A percentile compares a stretch with the other conserved stretches of the same genome.
phyloP scores from a whole-genome alignment of 2,329 filamentous ascomycete species.

The Paecilomyces fulvus region DNA sequence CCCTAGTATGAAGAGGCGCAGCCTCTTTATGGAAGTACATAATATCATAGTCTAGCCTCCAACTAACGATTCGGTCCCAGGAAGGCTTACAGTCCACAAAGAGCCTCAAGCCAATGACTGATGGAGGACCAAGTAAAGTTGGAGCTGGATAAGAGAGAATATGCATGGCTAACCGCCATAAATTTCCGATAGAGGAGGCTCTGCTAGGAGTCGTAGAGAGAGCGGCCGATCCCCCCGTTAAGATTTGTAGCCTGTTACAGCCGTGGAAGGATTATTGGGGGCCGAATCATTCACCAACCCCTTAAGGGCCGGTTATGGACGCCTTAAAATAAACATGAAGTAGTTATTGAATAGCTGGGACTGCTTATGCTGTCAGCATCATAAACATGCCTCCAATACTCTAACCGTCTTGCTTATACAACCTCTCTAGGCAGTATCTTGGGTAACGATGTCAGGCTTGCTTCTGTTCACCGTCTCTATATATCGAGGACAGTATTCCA shows the following conservation, averaged over 20 bases:
- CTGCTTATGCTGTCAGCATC: background rate
- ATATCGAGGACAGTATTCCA: background rate
- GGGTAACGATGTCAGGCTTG: background rate
- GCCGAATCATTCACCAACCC: background rate
- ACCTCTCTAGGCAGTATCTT: background rate
- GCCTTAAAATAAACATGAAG: background rate
- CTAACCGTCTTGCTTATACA: background rate
- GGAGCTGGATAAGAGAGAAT: background rate
- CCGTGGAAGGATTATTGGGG: background rate
- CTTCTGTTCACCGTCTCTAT: background rate
- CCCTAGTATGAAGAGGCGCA: background rate
- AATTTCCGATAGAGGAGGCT: background rate
- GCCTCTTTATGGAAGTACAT: background rate
- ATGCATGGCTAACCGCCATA: background rate
- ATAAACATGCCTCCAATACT: background rate
- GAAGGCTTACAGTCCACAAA: background rate
- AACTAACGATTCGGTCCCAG: no score
- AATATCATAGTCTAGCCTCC: background rate
- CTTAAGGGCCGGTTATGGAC: background rate
- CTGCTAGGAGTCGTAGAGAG: background rate
- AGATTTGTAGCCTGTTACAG: background rate
- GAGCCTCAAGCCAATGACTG: background rate
- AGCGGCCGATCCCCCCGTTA: background rate
- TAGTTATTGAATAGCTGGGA: background rate
- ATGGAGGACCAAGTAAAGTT: background rate